These are phyloP conservation scores for Trichophyton verrucosum DNA, from an alignment of 2,329 filamentous ascomycete species.

Conservation along the genomic window DNA sequence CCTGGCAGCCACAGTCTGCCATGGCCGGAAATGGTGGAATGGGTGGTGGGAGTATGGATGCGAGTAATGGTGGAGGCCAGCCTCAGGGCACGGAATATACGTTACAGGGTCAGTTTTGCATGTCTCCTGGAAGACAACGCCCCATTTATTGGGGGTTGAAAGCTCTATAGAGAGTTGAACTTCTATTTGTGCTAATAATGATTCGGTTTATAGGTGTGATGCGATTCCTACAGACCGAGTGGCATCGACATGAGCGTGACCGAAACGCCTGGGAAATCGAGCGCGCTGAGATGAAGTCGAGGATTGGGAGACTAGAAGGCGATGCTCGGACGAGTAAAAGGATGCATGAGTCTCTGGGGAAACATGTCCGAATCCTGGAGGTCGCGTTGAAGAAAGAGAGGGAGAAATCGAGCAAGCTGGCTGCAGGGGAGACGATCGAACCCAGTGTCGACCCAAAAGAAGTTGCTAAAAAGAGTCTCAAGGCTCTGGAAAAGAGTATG, in stretches of 20 bases:
- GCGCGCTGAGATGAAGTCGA: conserved; percentile 95
- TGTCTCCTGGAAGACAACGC: not conserved
- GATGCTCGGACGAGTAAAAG: conserved; percentile 76
- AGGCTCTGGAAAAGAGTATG: conserved; percentile 28
- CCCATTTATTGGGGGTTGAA: not conserved
- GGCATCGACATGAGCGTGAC: conserved; percentile 96
- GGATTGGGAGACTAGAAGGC: conserved; percentile 88
- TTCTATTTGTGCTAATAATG: not conserved
- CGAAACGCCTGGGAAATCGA: conserved; percentile 99
- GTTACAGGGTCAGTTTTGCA: conserved; percentile 47
- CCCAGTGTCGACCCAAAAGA: conserved; percentile 34
- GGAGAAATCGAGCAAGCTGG: conserved; percentile 48
- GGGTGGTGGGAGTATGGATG: conserved; percentile 34
- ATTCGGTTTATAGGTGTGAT: conserved; percentile 59
- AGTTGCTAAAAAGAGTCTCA: conserved; percentile 34
- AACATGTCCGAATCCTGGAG: conserved; percentile 83
- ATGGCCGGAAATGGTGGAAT: conserved; percentile 46
- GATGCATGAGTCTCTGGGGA: conserved; percentile 75
- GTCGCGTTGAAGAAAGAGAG: conserved; percentile 75
- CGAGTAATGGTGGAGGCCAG: conserved; percentile 34
- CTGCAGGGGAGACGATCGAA: conserved; percentile 40
- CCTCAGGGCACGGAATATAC: conserved; percentile 58
- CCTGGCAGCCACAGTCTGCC: conserved; percentile 57
- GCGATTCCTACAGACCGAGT: conserved; percentile 98
- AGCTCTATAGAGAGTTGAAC: not conserved